Percentiles rank a stretch among this genome's conserved stretches.
Evolutionary conservation across 164 flowering plant genomes (phyloP).

Genomic region (Dillenia suffruticosa): DNA sequence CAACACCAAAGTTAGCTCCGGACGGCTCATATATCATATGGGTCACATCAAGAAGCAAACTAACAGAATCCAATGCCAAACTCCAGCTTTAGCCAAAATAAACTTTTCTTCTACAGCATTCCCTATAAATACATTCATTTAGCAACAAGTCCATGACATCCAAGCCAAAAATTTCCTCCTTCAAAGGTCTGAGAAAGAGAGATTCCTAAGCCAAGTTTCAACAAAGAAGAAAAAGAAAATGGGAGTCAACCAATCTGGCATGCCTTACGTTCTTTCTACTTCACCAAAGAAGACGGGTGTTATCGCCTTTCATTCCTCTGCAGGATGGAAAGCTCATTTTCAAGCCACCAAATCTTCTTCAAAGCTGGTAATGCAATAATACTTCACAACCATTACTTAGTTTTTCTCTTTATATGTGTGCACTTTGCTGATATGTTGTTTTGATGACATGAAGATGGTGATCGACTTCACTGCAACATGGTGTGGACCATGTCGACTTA

Average conservation of each 20-base stretch:
- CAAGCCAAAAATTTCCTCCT: too few relatives aligned
- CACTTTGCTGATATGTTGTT: neutral
- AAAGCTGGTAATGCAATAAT: constrained; percentile 11
- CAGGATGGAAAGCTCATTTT: constrained; percentile 16
- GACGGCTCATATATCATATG: too few relatives aligned
- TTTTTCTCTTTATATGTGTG: neutral
- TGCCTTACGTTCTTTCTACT: neutral
- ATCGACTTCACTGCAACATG: constrained; percentile 65
- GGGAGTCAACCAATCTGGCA: constrained; percentile 2
- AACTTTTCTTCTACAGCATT: too few relatives aligned
- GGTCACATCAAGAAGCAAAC: too few relatives aligned
- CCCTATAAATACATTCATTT: too few relatives aligned
- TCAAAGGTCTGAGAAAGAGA: too few relatives aligned
- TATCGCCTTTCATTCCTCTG: constrained; percentile 13
- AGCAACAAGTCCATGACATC: too few relatives aligned
- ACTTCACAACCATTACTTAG: neutral
- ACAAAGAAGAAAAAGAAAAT: neutral
- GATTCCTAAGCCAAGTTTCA: too few relatives aligned
- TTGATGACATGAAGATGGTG: constrained; percentile 38
- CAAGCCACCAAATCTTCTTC: constrained; percentile 9
- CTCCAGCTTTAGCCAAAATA: too few relatives aligned
- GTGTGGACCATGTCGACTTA: constrained; percentile 63
- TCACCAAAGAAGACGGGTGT: constrained; percentile 11
- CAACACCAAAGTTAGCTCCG: too few relatives aligned
- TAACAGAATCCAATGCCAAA: too few relatives aligned